Percentiles rank a stretch among this genome's conserved stretches.
Conservation (phyloP, 1,284 basidiomycete species). For the Austroboletus novae-zelandiae region DNA sequence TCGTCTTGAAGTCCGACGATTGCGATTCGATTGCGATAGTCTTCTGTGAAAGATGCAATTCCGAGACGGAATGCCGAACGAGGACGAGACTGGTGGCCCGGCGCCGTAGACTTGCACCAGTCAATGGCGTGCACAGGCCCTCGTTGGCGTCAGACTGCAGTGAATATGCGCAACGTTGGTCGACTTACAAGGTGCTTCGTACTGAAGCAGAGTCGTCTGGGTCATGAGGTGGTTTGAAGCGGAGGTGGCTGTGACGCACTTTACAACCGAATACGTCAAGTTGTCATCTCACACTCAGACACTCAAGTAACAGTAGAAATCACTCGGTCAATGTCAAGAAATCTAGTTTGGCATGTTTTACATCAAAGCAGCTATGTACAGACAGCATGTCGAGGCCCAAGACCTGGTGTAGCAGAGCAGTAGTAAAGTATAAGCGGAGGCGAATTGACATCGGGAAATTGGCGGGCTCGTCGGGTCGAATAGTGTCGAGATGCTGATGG, state of each 20-base stretch:
- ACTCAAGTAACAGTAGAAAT: neutral
- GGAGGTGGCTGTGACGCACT: slow-evolving; percentile 27
- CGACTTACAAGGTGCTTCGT: slow-evolving; percentile 70
- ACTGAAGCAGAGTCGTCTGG: slow-evolving; percentile 64
- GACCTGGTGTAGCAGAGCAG: slow-evolving; percentile 20
- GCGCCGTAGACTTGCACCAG: slow-evolving; percentile 79
- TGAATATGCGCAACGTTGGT: neutral
- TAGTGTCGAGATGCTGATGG: slow-evolving; percentile 11
- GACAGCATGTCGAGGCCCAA: slow-evolving; percentile 26
- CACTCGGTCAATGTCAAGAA: neutral
- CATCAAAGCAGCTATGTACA: slow-evolving; percentile 33
- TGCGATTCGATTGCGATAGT: slow-evolving; percentile 78
- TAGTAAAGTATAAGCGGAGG: slow-evolving; percentile 20
- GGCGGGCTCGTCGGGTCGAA: slow-evolving; percentile 21
- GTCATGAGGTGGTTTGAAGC: slow-evolving; percentile 41
- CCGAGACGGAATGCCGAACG: slow-evolving; percentile 79
- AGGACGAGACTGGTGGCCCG: slow-evolving; percentile 67
- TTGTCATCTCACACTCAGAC: neutral
- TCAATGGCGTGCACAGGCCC: slow-evolving; percentile 83
- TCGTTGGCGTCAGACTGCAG: slow-evolving; percentile 30
- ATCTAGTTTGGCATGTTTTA: slow-evolving; percentile 20
- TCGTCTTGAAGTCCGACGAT: slow-evolving; percentile 82
- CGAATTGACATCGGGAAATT: slow-evolving; percentile 16
- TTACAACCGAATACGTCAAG: neutral
- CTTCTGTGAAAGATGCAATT: slow-evolving; percentile 77